A percentile compares a stretch with the other conserved stretches of the same genome.
Conservation (phyloP, 208 protist genomes). For the Blastocrithidia nonstop region DNA sequence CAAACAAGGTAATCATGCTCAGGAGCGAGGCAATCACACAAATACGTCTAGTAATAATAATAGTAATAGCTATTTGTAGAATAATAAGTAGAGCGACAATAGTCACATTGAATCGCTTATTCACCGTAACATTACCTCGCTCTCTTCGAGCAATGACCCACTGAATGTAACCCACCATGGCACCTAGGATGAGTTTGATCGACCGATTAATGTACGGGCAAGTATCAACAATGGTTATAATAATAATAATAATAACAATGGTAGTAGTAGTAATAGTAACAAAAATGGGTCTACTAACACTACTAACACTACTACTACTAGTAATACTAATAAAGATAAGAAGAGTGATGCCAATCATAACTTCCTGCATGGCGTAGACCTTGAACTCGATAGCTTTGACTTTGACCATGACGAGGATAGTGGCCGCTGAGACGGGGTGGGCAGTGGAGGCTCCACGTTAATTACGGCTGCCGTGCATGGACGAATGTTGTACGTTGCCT, state of each 20-base stretch:
- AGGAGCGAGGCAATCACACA: conserved; percentile 4
- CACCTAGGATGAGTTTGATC: too few relatives aligned
- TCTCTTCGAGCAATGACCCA: too few relatives aligned
- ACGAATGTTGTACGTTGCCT: conserved; percentile 72
- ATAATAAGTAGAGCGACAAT: too few relatives aligned
- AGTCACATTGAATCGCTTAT: too few relatives aligned
- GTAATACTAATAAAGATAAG: neutral
- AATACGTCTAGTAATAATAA: neutral
- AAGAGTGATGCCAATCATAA: neutral
- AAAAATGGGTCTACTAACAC: neutral
- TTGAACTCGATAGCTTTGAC: neutral
- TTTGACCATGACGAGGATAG: conserved; percentile 2
- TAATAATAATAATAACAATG: neutral
- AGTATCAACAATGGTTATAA: neutral
- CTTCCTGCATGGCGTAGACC: neutral
- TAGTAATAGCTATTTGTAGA: neutral
- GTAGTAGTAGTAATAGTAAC: neutral
- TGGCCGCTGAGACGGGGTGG: conserved; percentile 4
- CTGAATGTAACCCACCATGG: too few relatives aligned
- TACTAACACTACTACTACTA: neutral
- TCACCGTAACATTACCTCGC: too few relatives aligned
- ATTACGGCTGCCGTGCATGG: conserved; percentile 48
- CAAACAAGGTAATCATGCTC: conserved; percentile 4
- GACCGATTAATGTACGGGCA: too few relatives aligned
- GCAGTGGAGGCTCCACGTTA: conserved; percentile 51